Evolutionary conservation across 371 early-diverging fungal species (phyloP).

Genomic region (Mortierella sp.): DNA sequence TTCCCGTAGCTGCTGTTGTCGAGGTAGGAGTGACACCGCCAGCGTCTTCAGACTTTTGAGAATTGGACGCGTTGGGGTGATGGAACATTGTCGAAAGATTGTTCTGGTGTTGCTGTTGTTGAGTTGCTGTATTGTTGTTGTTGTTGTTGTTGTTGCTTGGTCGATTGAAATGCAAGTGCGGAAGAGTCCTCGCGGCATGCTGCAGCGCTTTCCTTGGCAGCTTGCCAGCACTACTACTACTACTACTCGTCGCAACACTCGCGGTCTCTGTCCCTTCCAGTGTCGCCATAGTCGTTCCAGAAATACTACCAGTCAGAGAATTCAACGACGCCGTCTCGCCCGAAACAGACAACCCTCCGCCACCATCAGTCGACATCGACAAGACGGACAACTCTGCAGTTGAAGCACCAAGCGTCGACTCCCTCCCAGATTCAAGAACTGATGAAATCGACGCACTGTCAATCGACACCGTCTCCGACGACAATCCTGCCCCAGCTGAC

Average conservation of each 20-base stretch:
- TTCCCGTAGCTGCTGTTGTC: too few species aligned
- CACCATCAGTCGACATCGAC: conserved; percentile 91
- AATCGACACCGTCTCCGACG: neutral
- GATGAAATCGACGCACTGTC: neutral
- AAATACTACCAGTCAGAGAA: neutral
- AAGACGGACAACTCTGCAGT: conserved; percentile 75
- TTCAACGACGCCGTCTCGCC: neutral
- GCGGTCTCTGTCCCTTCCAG: conserved; percentile 72
- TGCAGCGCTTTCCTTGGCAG: conserved; percentile 3
- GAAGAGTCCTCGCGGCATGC: conserved; percentile 6
- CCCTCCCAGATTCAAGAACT: conserved; percentile 47
- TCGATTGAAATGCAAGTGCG: conserved; percentile 4
- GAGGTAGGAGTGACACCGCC: neutral
- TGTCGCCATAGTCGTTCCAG: neutral
- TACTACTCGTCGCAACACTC: neutral
- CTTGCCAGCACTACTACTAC: neutral
- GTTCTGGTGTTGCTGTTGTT: conserved; percentile 16
- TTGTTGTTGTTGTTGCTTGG: neutral
- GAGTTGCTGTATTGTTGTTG: neutral
- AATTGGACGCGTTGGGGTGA: neutral
- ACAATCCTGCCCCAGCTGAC: neutral
- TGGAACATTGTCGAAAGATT: conserved; percentile 4
- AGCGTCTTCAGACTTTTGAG: neutral
- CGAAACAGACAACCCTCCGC: conserved; percentile 60
- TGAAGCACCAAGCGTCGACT: conserved; percentile 81